Evolutionary conservation across 2,329 filamentous ascomycete species (phyloP).

Genomic region (Orbilia brochopaga): DNA sequence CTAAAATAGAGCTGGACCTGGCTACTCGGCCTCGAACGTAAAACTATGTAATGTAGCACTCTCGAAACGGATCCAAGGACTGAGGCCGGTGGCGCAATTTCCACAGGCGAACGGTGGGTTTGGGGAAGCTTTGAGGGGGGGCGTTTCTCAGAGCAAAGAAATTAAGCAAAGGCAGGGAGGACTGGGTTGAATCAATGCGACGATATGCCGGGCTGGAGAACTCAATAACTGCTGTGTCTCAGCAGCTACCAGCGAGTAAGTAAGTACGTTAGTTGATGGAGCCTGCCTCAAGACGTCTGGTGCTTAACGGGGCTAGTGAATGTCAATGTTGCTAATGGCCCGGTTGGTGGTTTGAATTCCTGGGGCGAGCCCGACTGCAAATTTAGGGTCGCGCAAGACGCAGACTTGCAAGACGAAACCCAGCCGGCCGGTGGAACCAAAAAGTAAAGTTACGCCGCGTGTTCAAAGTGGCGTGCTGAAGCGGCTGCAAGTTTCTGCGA

Average conservation of each 20-base stretch:
- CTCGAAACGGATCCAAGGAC: slow-evolving; percentile 42
- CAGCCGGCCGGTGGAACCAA: slow-evolving; percentile 29
- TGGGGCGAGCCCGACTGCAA: slow-evolving; percentile 36
- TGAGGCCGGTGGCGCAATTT: slow-evolving; percentile 50
- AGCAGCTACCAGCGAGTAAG: no score
- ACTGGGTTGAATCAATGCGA: slow-evolving; percentile 11
- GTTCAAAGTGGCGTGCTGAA: slow-evolving; percentile 42
- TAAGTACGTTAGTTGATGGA: neutral
- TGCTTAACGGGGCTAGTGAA: neutral
- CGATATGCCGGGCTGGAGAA: slow-evolving; percentile 30
- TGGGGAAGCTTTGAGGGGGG: slow-evolving; percentile 31
- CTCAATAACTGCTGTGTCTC: neutral
- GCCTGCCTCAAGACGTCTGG: neutral
- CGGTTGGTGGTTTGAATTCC: neutral
- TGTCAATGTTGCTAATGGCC: neutral
- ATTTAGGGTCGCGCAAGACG: slow-evolving; percentile 19
- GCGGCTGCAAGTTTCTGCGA: slow-evolving; percentile 42
- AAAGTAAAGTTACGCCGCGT: slow-evolving; percentile 44
- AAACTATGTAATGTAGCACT: slow-evolving; percentile 31
- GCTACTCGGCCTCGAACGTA: slow-evolving; percentile 32
- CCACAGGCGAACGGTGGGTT: slow-evolving; percentile 49
- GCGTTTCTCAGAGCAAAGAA: slow-evolving; percentile 23
- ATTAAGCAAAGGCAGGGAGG: slow-evolving; percentile 30
- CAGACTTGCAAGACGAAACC: slow-evolving; percentile 15
- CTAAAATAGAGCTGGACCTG: slow-evolving; percentile 45